phyloP scores from a whole-genome alignment of 2,329 filamentous ascomycete genomes.

The Xylariaceae sp. region DNA sequence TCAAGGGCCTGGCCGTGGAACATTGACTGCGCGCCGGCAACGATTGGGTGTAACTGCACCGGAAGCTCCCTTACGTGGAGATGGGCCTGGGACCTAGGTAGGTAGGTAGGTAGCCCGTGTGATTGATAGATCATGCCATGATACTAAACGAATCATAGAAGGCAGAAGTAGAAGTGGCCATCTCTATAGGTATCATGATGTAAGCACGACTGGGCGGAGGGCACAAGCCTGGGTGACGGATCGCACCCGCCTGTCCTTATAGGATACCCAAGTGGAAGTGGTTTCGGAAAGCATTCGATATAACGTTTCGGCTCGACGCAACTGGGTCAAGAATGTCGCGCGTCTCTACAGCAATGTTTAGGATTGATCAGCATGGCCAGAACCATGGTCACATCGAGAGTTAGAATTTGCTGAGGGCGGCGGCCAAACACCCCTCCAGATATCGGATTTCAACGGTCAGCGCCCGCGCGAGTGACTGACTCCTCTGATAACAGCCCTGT shows the following conservation, averaged over 20 bases:
- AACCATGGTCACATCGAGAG: constrained; percentile 3
- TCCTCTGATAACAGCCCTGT: not conserved
- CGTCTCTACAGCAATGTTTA: constrained; percentile 17
- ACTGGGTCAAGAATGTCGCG: constrained; percentile 12
- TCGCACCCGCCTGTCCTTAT: not conserved
- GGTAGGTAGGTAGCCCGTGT: constrained; percentile 5
- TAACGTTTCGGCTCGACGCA: constrained; percentile 19
- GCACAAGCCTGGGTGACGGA: not conserved
- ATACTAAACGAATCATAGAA: constrained; percentile 5
- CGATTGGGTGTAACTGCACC: constrained; percentile 15
- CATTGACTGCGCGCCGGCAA: constrained; percentile 14
- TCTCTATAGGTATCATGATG: not conserved
- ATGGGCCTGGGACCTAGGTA: not conserved
- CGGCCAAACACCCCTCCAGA: not conserved
- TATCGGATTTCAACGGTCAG: not conserved
- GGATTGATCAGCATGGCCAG: constrained; percentile 6
- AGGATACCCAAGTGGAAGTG: constrained; percentile 6
- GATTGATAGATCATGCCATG: constrained; percentile 7
- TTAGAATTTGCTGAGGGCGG: not conserved
- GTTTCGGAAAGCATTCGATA: constrained; percentile 18
- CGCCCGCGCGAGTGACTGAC: not conserved
- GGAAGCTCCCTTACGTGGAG: constrained; percentile 2
- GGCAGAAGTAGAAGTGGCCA: not conserved
- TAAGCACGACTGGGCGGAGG: constrained; percentile 3
- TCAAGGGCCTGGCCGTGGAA: constrained; percentile 14